Base-by-base conservation (phyloP, 768 basidiomycete genomes). In the Asterophora parasitica region DNA sequence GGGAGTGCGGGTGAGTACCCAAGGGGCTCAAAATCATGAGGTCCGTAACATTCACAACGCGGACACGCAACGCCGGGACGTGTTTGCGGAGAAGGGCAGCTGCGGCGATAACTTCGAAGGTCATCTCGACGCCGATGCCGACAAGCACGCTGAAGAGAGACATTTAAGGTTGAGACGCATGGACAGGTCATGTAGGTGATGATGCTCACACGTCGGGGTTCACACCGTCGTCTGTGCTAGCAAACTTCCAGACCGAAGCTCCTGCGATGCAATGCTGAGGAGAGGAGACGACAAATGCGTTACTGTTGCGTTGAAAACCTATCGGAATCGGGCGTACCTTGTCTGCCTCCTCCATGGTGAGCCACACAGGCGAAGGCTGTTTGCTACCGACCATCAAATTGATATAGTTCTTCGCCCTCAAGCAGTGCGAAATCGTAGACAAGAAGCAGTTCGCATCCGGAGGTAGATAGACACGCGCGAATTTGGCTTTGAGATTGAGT, bases 371-470 rank as follows among this genome's bases (percentile, higher is more conserved):
- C 4, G 83, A 84, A 3, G 84, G 85, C 44, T 87, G 83, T 69
- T 93, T 94, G 63, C 84, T 88, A 19, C 91, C 91, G 30, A 93
- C 88, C 76, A 96, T 88, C 49, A 92, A 65, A 61, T 92, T 92
- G 44, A 92, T 69, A 51, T 92, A 92, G 65, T 91, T 85, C 72
- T 87, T 90, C 17, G 88, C 82, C 42, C 84, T 68, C 59, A 94
- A 64, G 57, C 88, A 92, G 63, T 94, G 92, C 3, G 85, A 78
- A 46, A 94, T 75, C 17, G 89, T 91, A 30, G 83, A 86, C 52
- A 93, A 68, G 69, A 86, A 82, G 58, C 86, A 86, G 62, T 94
- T 93, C 10, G 88, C 87, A 57, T 95, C 92, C n/a, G 92, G 88
- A 0, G 91, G 88, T 17, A 92, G 73, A 61, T 91, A 92, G 4